Percentiles rank a stretch among this genome's conserved stretches.
phyloP scores from a whole-genome alignment of 306 rosid genomes.

The Cajanus cajan region DNA sequence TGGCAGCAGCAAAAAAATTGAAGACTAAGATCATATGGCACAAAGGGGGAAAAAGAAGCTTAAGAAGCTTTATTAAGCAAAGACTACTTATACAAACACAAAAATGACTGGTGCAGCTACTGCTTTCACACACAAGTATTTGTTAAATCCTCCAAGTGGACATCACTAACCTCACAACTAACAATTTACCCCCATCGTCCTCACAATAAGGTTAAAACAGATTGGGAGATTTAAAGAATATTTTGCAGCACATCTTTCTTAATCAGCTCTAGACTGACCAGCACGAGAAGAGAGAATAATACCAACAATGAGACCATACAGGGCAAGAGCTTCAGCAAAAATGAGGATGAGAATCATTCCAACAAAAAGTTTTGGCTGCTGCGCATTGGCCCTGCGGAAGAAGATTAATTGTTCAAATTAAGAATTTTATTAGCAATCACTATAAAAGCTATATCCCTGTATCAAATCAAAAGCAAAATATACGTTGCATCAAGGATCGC shows the following conservation, averaged over 20 bases:
- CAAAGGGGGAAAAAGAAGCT: slow-evolving; percentile 36
- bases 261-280: slow-evolving; percentile 88
- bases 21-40: slow-evolving; percentile 2
- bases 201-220: slow-evolving; percentile 38
- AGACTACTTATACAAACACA: slow-evolving; percentile 52
- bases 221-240: slow-evolving; percentile 52
- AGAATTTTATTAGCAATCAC: not conserved
- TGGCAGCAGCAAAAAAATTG: not conserved
- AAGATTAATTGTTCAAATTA: slow-evolving; percentile 26
- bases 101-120: slow-evolving; percentile 32
- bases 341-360: slow-evolving; percentile 90
- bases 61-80: slow-evolving; percentile 51
- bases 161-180: slow-evolving; percentile 39
- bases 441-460: not conserved
- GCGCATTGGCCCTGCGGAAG: slow-evolving; percentile 79
- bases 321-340: slow-evolving; percentile 85
- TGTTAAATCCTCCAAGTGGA: slow-evolving; percentile 35
- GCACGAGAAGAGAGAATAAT: slow-evolving; percentile 86
- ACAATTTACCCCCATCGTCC: slow-evolving; percentile 27
- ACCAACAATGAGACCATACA: slow-evolving; percentile 83
- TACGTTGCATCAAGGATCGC: not conserved
- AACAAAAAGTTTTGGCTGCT: slow-evolving; percentile 86
- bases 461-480: not conserved
- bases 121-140: slow-evolving; percentile 37
- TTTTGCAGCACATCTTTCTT: slow-evolving; percentile 36